phyloP scores from a whole-genome alignment of 2,329 filamentous ascomycete genomes.

The Ambrosiella xylebori region DNA sequence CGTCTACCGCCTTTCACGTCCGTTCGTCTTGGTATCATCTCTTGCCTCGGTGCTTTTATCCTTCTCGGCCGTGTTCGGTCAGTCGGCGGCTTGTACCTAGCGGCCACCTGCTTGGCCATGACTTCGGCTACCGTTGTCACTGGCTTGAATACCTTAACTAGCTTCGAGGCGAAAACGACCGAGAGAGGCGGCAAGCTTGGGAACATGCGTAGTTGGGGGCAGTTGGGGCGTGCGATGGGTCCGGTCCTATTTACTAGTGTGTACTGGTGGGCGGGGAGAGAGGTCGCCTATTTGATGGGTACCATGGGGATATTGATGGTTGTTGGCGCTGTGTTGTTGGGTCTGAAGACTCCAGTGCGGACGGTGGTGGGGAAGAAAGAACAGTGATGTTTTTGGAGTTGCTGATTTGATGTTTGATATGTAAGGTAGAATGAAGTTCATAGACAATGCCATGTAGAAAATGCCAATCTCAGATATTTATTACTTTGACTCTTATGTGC shows the following conservation, averaged over 20 bases:
- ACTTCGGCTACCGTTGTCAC: slow-evolving; percentile 93
- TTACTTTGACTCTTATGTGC: no score
- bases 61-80: slow-evolving; percentile 55
- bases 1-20: slow-evolving; percentile 66
- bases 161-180: slow-evolving; percentile 64
- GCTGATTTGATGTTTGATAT: background rate
- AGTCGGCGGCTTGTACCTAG: slow-evolving; percentile 56
- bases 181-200: slow-evolving; percentile 81
- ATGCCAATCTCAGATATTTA: no score
- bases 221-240: slow-evolving; percentile 72
- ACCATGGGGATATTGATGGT: slow-evolving; percentile 67
- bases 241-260: slow-evolving; percentile 83
- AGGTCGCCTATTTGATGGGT: slow-evolving; percentile 68
- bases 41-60: slow-evolving; percentile 65
- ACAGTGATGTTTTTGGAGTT: background rate
- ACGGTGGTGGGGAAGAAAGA: background rate
- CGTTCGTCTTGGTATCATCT: slow-evolving; percentile 60
- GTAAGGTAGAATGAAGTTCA: background rate
- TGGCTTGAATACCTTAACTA: slow-evolving; percentile 77
- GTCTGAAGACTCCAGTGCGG: slow-evolving; percentile 44
- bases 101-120: slow-evolving; percentile 68
- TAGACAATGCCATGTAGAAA: no score
- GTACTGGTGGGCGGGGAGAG: slow-evolving; percentile 95
- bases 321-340: slow-evolving; percentile 49
- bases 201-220: slow-evolving; percentile 63